phyloP scores from a whole-genome alignment of 805 yeast species.

The Candida ponderosae region DNA sequence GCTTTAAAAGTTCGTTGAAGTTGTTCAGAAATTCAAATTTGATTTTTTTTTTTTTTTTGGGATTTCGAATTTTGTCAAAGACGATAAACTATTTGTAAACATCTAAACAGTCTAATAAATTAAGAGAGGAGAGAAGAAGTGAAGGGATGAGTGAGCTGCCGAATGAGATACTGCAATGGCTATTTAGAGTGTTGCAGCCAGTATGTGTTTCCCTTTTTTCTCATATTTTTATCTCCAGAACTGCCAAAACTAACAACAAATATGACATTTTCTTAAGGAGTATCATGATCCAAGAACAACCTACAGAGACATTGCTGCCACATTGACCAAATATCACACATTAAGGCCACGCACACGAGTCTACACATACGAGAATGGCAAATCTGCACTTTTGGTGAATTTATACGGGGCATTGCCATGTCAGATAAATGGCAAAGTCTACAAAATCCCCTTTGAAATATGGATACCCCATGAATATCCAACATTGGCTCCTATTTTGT shows the following conservation, averaged over 20 bases:
- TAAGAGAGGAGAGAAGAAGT: not conserved
- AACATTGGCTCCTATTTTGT: slow-evolving; percentile 54
- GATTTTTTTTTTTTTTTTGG: too few species aligned
- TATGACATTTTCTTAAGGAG: slow-evolving; percentile 32
- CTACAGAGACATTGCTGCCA: slow-evolving; percentile 55
- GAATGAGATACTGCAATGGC: slow-evolving; percentile 42
- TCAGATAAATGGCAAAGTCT: slow-evolving; percentile 17
- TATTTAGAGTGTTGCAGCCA: slow-evolving; percentile 45
- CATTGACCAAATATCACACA: slow-evolving; percentile 41
- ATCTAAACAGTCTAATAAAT: too few species aligned
- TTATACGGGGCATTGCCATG: slow-evolving; percentile 50
- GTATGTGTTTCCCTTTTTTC: slow-evolving; percentile 18
- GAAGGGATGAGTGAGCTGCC: slow-evolving; percentile 7
- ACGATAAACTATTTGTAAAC: too few species aligned
- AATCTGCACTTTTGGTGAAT: slow-evolving; percentile 50
- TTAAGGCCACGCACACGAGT: slow-evolving; percentile 67
- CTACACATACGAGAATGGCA: slow-evolving; percentile 50
- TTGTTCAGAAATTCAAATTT: too few species aligned
- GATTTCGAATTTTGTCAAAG: too few species aligned
- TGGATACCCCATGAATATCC: slow-evolving; percentile 81
- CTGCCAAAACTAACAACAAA: not conserved
- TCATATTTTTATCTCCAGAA: not conserved
- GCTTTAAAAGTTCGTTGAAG: too few species aligned
- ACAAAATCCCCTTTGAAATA: slow-evolving; percentile 52
- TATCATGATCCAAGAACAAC: slow-evolving; percentile 50